Evolutionary conservation across 805 yeast species (phyloP).

Genomic region (Wickerhamiella brachini): DNA sequence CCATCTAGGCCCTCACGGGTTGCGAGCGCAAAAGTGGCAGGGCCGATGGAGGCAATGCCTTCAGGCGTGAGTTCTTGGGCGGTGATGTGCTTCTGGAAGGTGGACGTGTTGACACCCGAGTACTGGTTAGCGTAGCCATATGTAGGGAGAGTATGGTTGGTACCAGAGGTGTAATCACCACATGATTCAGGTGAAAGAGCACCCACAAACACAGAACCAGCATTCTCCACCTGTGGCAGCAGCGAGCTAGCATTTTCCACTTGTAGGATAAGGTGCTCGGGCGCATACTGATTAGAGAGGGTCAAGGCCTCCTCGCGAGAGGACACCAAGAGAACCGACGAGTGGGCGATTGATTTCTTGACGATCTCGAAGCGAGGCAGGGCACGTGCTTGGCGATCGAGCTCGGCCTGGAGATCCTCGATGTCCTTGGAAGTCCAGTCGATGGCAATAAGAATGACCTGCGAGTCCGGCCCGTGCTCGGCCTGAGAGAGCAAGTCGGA

Average conservation of each 20-base stretch:
- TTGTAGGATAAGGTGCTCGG: slow-evolving; percentile 93
- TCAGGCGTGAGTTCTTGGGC: slow-evolving; percentile 77
- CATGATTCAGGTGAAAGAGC: slow-evolving; percentile 94
- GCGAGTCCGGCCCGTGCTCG: slow-evolving; percentile 97
- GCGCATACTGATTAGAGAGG: slow-evolving; percentile 87
- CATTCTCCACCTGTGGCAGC: slow-evolving; percentile 69
- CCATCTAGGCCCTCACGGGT: slow-evolving; percentile 95
- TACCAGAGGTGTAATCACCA: slow-evolving; percentile 97
- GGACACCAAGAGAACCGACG: slow-evolving; percentile 60
- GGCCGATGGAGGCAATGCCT: slow-evolving; percentile 83
- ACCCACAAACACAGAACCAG: slow-evolving; percentile 95
- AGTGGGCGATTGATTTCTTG: slow-evolving; percentile 82
- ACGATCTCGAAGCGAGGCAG: slow-evolving; percentile 91
- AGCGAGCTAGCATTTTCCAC: slow-evolving; percentile 61
- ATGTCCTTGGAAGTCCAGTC: slow-evolving; percentile 48
- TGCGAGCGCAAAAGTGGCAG: slow-evolving; percentile 91
- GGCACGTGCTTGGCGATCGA: slow-evolving; percentile 65
- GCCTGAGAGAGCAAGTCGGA: slow-evolving; percentile 93
- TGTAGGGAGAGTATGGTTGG: slow-evolving; percentile 96
- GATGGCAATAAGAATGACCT: slow-evolving; percentile 83
- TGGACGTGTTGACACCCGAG: slow-evolving; percentile 91
- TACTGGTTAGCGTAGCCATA: slow-evolving; percentile 97
- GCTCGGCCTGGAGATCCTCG: slow-evolving; percentile 62
- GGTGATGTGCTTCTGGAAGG: slow-evolving; percentile 90
- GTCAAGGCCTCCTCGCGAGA: slow-evolving; percentile 66